phyloP scores from a whole-genome alignment of 306 rosid genomes.

The Urtica urens region DNA sequence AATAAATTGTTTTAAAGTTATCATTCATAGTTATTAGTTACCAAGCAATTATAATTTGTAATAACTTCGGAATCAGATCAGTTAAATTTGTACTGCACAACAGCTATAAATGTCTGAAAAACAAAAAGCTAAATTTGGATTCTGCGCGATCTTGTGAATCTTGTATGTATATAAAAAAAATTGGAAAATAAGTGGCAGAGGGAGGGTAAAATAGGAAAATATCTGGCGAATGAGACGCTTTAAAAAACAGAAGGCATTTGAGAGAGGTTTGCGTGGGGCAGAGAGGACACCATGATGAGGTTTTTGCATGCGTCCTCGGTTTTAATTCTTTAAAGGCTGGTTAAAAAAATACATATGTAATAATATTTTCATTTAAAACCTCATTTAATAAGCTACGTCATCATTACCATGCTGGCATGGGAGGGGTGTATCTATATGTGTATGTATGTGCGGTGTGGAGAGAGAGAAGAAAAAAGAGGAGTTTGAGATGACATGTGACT shows the following conservation, averaged over 20 bases:
- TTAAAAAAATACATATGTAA: not conserved
- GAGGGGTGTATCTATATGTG: not conserved
- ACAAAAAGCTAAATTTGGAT: no score
- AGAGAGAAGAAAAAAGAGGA: conserved; percentile 19
- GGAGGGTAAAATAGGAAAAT: conserved; percentile 21
- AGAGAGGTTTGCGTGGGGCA: conserved; percentile 29
- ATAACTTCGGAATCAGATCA: no score
- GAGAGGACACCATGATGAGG: conserved; percentile 77
- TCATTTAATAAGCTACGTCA: conserved; percentile 14
- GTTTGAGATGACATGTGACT: conserved; percentile 39
- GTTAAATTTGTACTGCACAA: no score
- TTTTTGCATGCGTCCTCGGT: conserved; percentile 74
- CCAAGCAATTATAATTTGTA: no score
- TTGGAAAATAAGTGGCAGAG: conserved; percentile 8
- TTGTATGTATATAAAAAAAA: no score
- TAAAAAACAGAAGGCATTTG: conserved; percentile 46
- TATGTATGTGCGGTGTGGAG: not conserved
- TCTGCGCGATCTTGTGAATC: no score
- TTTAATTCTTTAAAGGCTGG: conserved; percentile 19
- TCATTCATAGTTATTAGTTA: no score
- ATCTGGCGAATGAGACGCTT: conserved; percentile 41
- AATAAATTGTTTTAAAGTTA: no score
- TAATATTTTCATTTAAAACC: not conserved
- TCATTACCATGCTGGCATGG: conserved; percentile 14
- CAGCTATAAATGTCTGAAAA: no score